Evolutionary conservation across 345 rosid species (phyloP), one percentile per base, ranked within the genome.

Genomic region (Lepidium sativum): DNA sequence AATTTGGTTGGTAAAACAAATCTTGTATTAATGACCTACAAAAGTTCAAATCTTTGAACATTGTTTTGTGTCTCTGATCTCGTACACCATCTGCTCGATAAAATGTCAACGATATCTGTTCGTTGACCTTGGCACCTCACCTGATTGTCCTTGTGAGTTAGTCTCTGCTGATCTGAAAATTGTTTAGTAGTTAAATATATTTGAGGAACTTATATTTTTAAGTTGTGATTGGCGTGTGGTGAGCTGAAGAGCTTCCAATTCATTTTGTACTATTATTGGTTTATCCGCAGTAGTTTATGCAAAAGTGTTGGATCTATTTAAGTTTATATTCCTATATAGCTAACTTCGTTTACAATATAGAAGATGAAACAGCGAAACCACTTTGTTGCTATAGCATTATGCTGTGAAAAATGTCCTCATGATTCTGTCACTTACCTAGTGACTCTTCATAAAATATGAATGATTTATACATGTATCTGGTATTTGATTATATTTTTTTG

Each of bases 71-170:
- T 41, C 43, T 60, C 8, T 49, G 45, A 21, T 9, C 43, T 0
- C 38, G 68, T 3, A 61, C 62, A 70, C 62, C 68, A 61, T 49
- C 41, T 70, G 68, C 54, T 70, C 68, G 74, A 61, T 35, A 35
- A 34, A 53, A 61, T 70, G 74, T 51, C 60, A 21, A 43, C 6
- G 20, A 58, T n/a, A 48, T 0, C 2, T 50, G 20, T 41, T 29
- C 43, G 6, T 47, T 31, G 9, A 16, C 57, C 12, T 38, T 12
- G 20, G 56, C 47, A 6, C 41, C 34, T 39, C 23, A 54, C 17
- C 12, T 29, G n/a, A 21, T 56, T 33, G 0, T 5, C 8, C 5
- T 8, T 56, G 5, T 41, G 2, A 20, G 33, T 34, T 52, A 9
- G 14, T 52, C 11, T 41, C 4, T 18, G 9, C 20, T 27, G 37